A percentile compares a stretch with the other conserved stretches of the same genome.
Evolutionary conservation across 306 rosid species (phyloP).

Genomic region (Parietaria judaica): DNA sequence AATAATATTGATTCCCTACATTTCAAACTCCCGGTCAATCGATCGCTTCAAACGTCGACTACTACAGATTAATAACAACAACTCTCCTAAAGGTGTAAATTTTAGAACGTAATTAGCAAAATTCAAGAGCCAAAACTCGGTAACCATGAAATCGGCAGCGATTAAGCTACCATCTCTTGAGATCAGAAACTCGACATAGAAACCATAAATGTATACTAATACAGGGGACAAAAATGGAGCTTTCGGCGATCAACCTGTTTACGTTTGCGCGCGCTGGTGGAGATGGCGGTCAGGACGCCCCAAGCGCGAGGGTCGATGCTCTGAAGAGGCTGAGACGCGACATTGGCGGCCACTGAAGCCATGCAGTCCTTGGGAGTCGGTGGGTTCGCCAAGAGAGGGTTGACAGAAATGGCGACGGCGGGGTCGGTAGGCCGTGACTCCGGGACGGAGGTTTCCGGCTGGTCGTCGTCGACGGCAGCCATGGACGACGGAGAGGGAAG

Average conservation of each 20-base stretch:
- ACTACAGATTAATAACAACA: background rate
- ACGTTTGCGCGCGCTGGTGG: conserved; percentile 76
- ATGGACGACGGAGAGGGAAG: conserved; percentile 9
- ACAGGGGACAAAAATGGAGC: background rate
- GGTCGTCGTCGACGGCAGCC: conserved; percentile 30
- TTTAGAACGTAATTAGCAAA: background rate
- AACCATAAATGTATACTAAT: too few species aligned
- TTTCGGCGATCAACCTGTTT: conserved; percentile 36
- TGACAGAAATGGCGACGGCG: background rate
- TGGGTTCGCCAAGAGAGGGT: conserved; percentile 4
- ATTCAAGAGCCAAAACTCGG: background rate
- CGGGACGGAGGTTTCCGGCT: background rate
- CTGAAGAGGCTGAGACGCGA: conserved; percentile 67
- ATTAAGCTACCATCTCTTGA: too few species aligned
- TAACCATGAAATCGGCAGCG: background rate
- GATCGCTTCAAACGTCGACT: background rate
- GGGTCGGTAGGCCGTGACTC: background rate
- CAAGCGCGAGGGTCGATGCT: conserved; percentile 55
- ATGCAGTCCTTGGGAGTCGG: conserved; percentile 39
- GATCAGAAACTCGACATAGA: too few species aligned
- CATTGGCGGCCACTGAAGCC: conserved; percentile 52
- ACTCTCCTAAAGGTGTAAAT: background rate
- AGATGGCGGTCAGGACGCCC: conserved; percentile 94
- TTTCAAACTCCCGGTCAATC: conserved; percentile 8
- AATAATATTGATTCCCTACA: conserved; percentile 72